Percentiles rank a stretch among this genome's conserved stretches.
Evolutionary conservation across 2,329 filamentous ascomycete genomes (phyloP).

Genomic region (Alternaria sp.): DNA sequence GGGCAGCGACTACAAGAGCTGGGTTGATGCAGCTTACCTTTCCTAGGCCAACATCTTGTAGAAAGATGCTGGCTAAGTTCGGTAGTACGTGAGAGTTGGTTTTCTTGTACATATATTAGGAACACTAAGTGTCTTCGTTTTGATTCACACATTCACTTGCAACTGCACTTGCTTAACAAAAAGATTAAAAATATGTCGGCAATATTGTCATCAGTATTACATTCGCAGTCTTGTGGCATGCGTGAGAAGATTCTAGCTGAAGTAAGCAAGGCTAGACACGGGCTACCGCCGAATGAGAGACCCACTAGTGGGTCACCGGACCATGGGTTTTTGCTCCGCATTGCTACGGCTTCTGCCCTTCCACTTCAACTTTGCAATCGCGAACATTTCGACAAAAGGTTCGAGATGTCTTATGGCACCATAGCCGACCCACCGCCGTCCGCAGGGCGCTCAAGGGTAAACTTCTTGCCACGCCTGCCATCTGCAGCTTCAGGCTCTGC

Average conservation of each 20-base stretch:
- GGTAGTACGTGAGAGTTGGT: background rate
- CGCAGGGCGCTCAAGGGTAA: background rate
- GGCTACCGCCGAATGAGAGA: background rate
- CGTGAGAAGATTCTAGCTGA: background rate
- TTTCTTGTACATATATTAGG: background rate
- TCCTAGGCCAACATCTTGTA: constrained; percentile 13
- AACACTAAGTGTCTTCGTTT: background rate
- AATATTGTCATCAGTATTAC: background rate
- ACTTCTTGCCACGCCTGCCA: constrained; percentile 3
- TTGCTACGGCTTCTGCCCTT: background rate
- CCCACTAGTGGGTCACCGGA: background rate
- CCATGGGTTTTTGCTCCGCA: background rate
- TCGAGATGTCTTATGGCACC: constrained; percentile 22
- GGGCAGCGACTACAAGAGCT: constrained; percentile 45
- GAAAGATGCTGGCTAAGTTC: background rate
- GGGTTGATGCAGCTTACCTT: constrained; percentile 42
- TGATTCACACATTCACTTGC: background rate
- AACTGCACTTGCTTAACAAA: background rate
- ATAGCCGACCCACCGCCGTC: background rate
- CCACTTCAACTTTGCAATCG: background rate
- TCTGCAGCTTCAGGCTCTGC: background rate
- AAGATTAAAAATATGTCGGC: background rate
- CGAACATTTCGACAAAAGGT: background rate
- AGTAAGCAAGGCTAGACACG: constrained; percentile 4
- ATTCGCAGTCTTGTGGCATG: background rate